Percentiles rank a stretch among this genome's conserved stretches.
These are phyloP conservation scores for Ophiostoma perfectum DNA, from an alignment of 2,329 filamentous ascomycete species.

Conservation along the genomic window DNA sequence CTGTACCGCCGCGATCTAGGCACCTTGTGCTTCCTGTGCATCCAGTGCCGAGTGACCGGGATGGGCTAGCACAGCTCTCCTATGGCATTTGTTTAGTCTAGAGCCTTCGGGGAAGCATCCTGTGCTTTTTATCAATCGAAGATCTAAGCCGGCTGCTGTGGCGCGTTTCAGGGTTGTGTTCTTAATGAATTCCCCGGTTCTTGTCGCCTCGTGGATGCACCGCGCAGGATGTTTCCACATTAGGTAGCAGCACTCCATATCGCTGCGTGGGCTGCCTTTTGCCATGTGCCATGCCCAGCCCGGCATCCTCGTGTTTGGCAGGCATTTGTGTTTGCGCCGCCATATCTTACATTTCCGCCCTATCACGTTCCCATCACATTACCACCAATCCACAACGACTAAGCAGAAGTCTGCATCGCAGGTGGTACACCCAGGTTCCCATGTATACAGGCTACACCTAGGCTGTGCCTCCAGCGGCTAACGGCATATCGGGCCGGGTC, in stretches of 20 bases:
- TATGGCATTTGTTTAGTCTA: not conserved
- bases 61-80: not conserved
- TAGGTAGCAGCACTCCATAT: slow-evolving; percentile 4
- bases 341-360: not conserved
- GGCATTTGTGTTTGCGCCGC: not conserved
- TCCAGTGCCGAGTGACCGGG: not conserved
- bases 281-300: not conserved
- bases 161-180: slow-evolving; percentile 7
- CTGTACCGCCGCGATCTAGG: not conserved
- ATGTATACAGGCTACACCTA: not conserved
- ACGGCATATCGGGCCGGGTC: not conserved
- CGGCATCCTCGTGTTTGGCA: not conserved
- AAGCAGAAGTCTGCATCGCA: not conserved
- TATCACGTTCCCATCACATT: slow-evolving; percentile 7
- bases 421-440: not conserved
- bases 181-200: not conserved
- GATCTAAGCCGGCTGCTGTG: not conserved
- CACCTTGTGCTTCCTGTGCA: not conserved
- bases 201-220: slow-evolving; percentile 8
- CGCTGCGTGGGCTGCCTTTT: not conserved
- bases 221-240: slow-evolving; percentile 16
- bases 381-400: not conserved
- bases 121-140: not conserved
- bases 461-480: not conserved
- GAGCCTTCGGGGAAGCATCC: not conserved